Percentiles rank a stretch among this genome's conserved stretches.
phyloP scores from a whole-genome alignment of 495 filamentous ascomycete species.

The Tricharina praecox region DNA sequence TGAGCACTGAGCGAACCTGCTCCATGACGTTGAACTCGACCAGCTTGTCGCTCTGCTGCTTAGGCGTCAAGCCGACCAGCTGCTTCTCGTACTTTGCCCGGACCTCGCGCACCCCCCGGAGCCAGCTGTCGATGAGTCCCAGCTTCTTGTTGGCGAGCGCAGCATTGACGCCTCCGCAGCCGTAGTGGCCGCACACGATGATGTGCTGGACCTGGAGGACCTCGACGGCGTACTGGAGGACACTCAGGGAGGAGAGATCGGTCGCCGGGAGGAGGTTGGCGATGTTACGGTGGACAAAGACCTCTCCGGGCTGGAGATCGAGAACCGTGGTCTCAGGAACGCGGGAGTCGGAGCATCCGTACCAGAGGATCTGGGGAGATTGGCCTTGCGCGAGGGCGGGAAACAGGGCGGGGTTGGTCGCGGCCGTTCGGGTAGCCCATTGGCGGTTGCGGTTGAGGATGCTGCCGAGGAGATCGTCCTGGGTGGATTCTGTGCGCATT shows the following conservation, averaged over 20 bases:
- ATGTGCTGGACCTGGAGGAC: conserved; percentile 43
- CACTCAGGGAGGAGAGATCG: conserved; percentile 44
- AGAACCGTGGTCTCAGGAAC: conserved; percentile 45
- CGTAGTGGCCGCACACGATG: conserved; percentile 48
- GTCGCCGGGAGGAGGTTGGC: conserved; percentile 44
- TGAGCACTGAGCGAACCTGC: conserved; percentile 42
- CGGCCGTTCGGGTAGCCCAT: conserved; percentile 37
- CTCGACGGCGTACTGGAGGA: conserved; percentile 44
- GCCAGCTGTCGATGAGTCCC: conserved; percentile 44
- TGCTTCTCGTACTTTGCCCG: conserved; percentile 41
- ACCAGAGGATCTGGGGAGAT: conserved; percentile 45
- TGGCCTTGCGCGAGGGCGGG: conserved; percentile 36
- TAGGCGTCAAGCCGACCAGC: conserved; percentile 34
- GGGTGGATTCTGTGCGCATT: no score
- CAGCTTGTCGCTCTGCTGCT: conserved; percentile 35
- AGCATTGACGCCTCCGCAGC: conserved; percentile 47
- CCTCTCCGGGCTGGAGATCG: conserved; percentile 42
- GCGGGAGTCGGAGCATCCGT: conserved; percentile 47
- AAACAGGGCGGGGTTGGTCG: conserved; percentile 41
- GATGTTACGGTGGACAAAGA: conserved; percentile 48
- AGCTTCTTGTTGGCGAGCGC: conserved; percentile 42
- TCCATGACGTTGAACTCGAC: conserved; percentile 45
- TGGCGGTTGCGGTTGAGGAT: conserved; percentile 39
- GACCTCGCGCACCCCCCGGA: conserved; percentile 44
- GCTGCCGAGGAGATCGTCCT: conserved; percentile 28